phyloP scores from a whole-genome alignment of 1,284 basidiomycete genomes.

The Rhodotorula sp. region DNA sequence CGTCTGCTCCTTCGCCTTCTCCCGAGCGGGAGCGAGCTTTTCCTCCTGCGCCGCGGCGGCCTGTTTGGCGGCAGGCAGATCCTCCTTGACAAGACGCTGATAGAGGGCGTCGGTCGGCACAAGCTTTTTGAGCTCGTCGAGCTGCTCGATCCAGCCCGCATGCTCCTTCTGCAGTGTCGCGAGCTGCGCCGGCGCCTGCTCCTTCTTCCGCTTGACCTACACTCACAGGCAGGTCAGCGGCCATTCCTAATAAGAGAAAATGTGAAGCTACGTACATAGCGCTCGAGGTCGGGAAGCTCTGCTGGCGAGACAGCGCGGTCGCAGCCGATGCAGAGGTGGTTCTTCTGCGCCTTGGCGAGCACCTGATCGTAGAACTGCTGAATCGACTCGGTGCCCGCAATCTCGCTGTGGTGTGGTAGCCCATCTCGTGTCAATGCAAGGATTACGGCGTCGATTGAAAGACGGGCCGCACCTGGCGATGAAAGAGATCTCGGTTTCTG shows the following conservation, averaged over 20 bases:
- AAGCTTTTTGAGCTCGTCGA: slow-evolving; percentile 61
- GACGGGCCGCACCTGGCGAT: not conserved
- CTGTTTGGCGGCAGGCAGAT: slow-evolving; percentile 59
- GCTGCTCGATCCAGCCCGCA: slow-evolving; percentile 62
- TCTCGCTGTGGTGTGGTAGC: slow-evolving; percentile 39
- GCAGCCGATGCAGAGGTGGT: slow-evolving; percentile 74
- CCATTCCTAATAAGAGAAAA: not conserved
- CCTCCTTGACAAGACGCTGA: slow-evolving; percentile 58
- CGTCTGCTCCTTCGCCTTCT: slow-evolving; percentile 37
- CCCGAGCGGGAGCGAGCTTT: slow-evolving; percentile 26
- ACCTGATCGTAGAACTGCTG: slow-evolving; percentile 63
- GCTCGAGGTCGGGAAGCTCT: slow-evolving; percentile 55
- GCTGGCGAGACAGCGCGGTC: slow-evolving; percentile 64
- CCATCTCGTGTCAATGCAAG: not conserved
- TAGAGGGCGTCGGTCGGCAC: slow-evolving; percentile 55
- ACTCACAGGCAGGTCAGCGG: not conserved
- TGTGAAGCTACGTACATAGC: slow-evolving; percentile 41
- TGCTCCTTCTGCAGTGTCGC: slow-evolving; percentile 57
- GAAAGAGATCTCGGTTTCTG: slow-evolving; percentile 16
- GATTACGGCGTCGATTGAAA: fast-evolving
- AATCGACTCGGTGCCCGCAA: slow-evolving; percentile 48
- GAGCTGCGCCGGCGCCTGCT: slow-evolving; percentile 40
- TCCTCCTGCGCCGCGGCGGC: slow-evolving; percentile 40
- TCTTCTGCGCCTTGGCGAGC: slow-evolving; percentile 61
- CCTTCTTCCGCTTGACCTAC: slow-evolving; percentile 34